phyloP scores from a whole-genome alignment of 768 basidiomycete genomes.

The Sporobolomyces pararoseus region DNA sequence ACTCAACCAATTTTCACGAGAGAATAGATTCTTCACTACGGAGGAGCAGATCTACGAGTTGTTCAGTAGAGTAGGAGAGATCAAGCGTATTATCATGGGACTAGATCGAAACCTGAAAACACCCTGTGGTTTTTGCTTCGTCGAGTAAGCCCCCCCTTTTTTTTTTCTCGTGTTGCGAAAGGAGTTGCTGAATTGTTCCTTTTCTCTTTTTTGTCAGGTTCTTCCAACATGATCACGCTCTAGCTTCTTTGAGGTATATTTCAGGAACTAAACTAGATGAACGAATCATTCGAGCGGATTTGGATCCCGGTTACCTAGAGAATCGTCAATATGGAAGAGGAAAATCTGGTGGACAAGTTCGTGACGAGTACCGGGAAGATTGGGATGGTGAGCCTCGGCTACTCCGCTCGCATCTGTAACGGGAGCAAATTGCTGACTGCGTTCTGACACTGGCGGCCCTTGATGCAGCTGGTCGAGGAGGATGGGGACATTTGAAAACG shows the following conservation, averaged over 20 bases:
- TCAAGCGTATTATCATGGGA: constrained; percentile 92
- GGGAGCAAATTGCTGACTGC: no score
- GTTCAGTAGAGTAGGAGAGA: constrained; percentile 55
- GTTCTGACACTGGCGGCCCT: no score
- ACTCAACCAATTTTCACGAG: no score
- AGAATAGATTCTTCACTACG: constrained; percentile 70
- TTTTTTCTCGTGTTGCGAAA: not conserved
- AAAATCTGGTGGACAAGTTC: constrained; percentile 90
- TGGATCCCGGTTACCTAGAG: constrained; percentile 94
- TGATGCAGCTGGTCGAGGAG: constrained; percentile 81
- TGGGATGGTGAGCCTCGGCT: constrained; percentile 48
- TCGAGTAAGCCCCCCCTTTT: constrained; percentile 54
- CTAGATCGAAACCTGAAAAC: constrained; percentile 88
- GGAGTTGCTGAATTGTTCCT: not conserved
- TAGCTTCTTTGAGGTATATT: constrained; percentile 86
- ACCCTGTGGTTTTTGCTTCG: constrained; percentile 92
- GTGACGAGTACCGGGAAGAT: constrained; percentile 94
- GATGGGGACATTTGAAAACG: constrained; percentile 74
- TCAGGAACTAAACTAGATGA: constrained; percentile 99
- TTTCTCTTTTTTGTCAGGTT: constrained; percentile 52
- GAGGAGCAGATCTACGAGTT: constrained; percentile 94
- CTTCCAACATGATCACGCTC: constrained; percentile 88
- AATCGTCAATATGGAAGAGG: constrained; percentile 96
- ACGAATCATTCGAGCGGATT: constrained; percentile 93
- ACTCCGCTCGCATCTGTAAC: no score